phyloP scores from a whole-genome alignment of 306 rosid genomes.

The Prunus salicina region DNA sequence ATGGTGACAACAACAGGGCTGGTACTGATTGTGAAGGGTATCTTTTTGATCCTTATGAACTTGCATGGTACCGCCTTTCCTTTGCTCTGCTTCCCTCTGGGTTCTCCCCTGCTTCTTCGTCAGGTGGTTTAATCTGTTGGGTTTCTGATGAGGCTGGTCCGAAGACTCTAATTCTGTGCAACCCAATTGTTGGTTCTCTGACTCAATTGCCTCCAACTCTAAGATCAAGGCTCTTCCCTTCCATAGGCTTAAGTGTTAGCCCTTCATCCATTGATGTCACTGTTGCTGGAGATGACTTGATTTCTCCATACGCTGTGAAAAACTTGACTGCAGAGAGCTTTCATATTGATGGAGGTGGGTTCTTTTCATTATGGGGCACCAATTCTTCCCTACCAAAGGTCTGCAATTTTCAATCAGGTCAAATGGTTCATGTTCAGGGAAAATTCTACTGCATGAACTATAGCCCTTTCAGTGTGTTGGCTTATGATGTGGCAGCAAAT shows the following conservation, averaged over 20 bases:
- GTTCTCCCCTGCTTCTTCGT: slow-evolving; percentile 74
- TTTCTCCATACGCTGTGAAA: slow-evolving; percentile 88
- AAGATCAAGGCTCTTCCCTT: slow-evolving; percentile 84
- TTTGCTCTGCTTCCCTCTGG: slow-evolving; percentile 62
- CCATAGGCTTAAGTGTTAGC: slow-evolving; percentile 59
- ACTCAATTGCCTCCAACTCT: slow-evolving; percentile 66
- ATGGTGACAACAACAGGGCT: neutral
- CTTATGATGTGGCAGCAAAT: slow-evolving; percentile 50
- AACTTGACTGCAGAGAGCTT: slow-evolving; percentile 80
- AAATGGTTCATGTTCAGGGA: slow-evolving; percentile 64
- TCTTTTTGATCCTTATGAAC: slow-evolving; percentile 73
- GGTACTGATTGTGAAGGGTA: slow-evolving; percentile 49
- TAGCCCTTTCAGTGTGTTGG: slow-evolving; percentile 74
- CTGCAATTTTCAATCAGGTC: slow-evolving; percentile 75
- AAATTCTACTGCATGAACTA: slow-evolving; percentile 87
- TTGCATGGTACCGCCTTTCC: slow-evolving; percentile 68
- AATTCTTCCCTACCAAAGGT: slow-evolving; percentile 70
- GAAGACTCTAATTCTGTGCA: slow-evolving; percentile 61
- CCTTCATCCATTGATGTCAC: slow-evolving; percentile 70
- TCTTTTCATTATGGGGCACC: slow-evolving; percentile 80
- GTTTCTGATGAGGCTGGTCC: slow-evolving; percentile 79
- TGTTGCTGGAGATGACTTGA: slow-evolving; percentile 88
- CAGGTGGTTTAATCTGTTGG: slow-evolving; percentile 76
- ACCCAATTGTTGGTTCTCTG: slow-evolving; percentile 79
- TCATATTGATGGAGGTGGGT: slow-evolving; percentile 79